phyloP scores from a whole-genome alignment of 306 rosid species.

The Luffa aegyptiaca region DNA sequence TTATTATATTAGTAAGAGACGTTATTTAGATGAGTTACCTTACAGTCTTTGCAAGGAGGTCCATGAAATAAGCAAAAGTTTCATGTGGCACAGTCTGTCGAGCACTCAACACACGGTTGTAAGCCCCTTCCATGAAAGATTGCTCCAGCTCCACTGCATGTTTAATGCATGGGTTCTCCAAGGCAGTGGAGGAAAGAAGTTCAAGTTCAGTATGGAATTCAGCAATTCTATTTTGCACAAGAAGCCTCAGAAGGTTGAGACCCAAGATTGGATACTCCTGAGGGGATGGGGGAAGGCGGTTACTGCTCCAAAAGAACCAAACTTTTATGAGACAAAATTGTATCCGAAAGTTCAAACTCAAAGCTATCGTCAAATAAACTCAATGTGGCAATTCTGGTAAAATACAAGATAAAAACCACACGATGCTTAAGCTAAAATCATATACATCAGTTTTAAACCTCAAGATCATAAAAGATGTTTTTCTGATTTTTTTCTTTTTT shows the following conservation, averaged over 20 bases:
- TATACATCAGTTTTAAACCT: background rate
- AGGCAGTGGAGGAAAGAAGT: conserved; percentile 68
- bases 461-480: background rate
- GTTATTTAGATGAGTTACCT: conserved; percentile 34
- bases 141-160: conserved; percentile 98
- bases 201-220: conserved; percentile 97
- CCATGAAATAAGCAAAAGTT: conserved; percentile 86
- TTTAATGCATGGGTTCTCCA: conserved; percentile 87
- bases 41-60: conserved; percentile 92
- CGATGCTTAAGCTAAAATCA: background rate
- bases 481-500: too few relatives aligned
- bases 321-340: background rate
- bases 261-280: conserved; percentile 92
- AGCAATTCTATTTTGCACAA: conserved; percentile 95
- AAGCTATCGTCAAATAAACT: background rate
- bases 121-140: conserved; percentile 99
- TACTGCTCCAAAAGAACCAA: conserved; percentile 34
- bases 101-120: conserved; percentile 91
- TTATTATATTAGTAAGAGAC: background rate
- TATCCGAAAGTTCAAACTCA: background rate
- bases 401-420: background rate
- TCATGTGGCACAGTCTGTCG: conserved; percentile 88
- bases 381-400: background rate
- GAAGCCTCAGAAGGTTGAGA: conserved; percentile 91
- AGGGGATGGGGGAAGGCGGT: conserved; percentile 65